A percentile compares a stretch with the other conserved stretches of the same genome.
Conservation (phyloP, 352 stramenopile species). For the Saprolegnia diclina region DNA sequence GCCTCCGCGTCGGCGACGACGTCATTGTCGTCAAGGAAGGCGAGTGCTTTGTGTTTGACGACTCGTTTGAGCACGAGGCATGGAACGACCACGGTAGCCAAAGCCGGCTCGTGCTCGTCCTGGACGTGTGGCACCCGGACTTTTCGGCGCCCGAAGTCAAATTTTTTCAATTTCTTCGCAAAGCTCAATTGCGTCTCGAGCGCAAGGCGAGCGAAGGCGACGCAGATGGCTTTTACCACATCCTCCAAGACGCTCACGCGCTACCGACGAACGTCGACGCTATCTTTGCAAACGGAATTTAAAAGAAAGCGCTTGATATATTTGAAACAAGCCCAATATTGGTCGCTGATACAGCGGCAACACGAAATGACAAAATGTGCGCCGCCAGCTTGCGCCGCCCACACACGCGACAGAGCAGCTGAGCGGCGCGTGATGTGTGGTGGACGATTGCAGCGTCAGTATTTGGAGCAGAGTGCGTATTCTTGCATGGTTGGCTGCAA, state of each 20-base stretch:
- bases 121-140: constrained; percentile 96
- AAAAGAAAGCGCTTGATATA: too few relatives aligned
- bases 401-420: too few relatives aligned
- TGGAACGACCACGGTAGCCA: constrained; percentile 90
- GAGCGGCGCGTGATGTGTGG: too few relatives aligned
- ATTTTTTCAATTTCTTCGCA: constrained; percentile 79
- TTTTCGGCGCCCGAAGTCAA: constrained; percentile 81
- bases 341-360: too few relatives aligned
- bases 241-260: constrained; percentile 53
- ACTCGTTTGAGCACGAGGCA: constrained; percentile 98
- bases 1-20: constrained; percentile 67
- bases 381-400: too few relatives aligned
- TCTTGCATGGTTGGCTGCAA: too few relatives aligned
- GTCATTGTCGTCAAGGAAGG: constrained; percentile 72
- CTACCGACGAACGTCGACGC: constrained; percentile 31
- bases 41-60: constrained; percentile 96
- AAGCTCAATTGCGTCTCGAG: constrained; percentile 54
- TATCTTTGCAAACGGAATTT: constrained; percentile 30
- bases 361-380: too few relatives aligned
- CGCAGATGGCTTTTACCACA: constrained; percentile 65
- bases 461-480: too few relatives aligned
- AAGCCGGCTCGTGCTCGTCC: constrained; percentile 87
- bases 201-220: constrained; percentile 39
- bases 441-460: too few relatives aligned
- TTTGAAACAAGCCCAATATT: too few relatives aligned